These are phyloP conservation scores for Yamadazyma epiphylla DNA, from an alignment of 1,139 yeast species.

Conservation along the genomic window DNA sequence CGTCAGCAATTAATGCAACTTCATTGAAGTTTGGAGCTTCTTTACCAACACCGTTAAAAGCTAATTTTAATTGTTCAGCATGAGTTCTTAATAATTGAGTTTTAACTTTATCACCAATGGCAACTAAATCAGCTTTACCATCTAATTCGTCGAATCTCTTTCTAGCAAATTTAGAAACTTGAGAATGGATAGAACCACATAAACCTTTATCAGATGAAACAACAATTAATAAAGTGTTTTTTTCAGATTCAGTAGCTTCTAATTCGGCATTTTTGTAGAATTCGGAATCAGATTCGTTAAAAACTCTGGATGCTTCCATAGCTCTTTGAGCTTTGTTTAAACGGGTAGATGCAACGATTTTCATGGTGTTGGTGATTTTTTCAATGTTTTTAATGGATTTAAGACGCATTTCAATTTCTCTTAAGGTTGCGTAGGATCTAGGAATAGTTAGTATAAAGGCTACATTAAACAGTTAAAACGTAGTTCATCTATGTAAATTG, in stretches of 20 bases:
- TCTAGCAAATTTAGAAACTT: constrained; percentile 86
- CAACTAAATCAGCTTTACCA: constrained; percentile 75
- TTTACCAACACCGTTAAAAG: constrained; percentile 90
- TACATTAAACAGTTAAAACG: no score
- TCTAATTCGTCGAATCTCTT: constrained; percentile 51
- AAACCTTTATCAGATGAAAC: constrained; percentile 97
- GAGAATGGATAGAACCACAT: constrained; percentile 98
- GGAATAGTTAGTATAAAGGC: constrained; percentile 9
- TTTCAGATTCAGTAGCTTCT: constrained; percentile 47
- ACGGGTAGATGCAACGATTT: constrained; percentile 98
- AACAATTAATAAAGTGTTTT: constrained; percentile 69
- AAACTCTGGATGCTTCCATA: constrained; percentile 83
- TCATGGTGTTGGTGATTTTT: constrained; percentile 99
- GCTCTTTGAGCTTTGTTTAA: constrained; percentile 94
- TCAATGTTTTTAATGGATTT: constrained; percentile 98
- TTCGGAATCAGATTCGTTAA: constrained; percentile 75
- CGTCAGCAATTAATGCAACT: constrained; percentile 85
- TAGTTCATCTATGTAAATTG: no score
- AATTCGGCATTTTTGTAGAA: constrained; percentile 84
- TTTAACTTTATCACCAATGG: constrained; percentile 93
- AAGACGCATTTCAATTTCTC: constrained; percentile 97
- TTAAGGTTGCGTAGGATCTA: constrained; percentile 95
- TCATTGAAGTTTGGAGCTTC: constrained; percentile 93
- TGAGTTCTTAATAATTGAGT: constrained; percentile 83
- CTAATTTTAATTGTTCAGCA: constrained; percentile 62